phyloP scores from a whole-genome alignment of 805 yeast species.

The Candida sithepensis region DNA sequence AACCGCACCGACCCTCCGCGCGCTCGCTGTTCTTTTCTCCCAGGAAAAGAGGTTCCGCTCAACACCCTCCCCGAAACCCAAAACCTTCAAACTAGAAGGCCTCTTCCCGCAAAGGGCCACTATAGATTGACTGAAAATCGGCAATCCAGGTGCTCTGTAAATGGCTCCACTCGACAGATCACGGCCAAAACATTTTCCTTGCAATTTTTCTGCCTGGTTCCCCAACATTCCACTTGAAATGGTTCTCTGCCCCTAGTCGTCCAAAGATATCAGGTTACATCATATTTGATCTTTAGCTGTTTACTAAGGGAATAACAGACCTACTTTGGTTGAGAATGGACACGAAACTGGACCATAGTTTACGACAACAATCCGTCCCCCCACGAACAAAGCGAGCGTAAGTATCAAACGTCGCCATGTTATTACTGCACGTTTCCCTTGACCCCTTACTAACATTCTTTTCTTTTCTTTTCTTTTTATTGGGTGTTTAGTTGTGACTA shows the following conservation, averaged over 20 bases:
- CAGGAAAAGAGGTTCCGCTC: constrained; percentile 1
- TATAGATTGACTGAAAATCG: not conserved
- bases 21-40: not conserved
- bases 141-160: not conserved
- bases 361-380: not conserved
- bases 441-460: not conserved
- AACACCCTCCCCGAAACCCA: not conserved
- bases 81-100: not conserved
- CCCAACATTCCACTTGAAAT: not conserved
- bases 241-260: not conserved
- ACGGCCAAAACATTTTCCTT: not conserved
- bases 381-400: constrained; percentile 3
- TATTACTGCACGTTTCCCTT: not conserved
- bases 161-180: not conserved
- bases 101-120: not conserved
- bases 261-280: not conserved
- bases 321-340: not conserved
- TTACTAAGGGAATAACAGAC: not conserved
- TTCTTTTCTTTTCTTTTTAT: not conserved
- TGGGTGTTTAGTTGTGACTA: constrained; percentile 17
- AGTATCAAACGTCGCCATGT: not conserved
- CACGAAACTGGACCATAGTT: not conserved
- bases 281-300: not conserved
- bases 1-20: not conserved
- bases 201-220: not conserved